These are phyloP conservation scores for Candida ascalaphidarum DNA, from an alignment of 805 yeast species.

Conservation along the genomic window DNA sequence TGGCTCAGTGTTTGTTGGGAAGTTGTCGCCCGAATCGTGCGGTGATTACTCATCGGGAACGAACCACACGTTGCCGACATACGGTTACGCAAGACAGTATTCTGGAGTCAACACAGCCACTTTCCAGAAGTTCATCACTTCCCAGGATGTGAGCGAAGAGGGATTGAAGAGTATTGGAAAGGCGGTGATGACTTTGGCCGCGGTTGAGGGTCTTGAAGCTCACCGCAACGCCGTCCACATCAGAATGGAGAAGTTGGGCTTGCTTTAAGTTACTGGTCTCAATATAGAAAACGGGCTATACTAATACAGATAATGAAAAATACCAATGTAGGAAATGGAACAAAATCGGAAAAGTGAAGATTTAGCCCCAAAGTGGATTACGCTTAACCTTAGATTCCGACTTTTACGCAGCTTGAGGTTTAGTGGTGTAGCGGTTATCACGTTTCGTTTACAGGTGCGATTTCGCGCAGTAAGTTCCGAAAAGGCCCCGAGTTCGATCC, in stretches of 20 bases:
- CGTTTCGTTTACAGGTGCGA: constrained; percentile 35
- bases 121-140: constrained; percentile 89
- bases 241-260: constrained; percentile 77
- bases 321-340: too few relatives aligned
- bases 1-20: constrained; percentile 94
- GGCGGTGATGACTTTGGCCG: constrained; percentile 94
- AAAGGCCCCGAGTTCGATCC: constrained; percentile 39
- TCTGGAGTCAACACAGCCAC: constrained; percentile 96
- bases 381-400: neutral
- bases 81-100: constrained; percentile 96
- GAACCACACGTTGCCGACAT: constrained; percentile 96
- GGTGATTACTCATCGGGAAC: constrained; percentile 99
- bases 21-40: constrained; percentile 93
- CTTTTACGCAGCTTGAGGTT: constrained; percentile 11
- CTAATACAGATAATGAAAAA: too few relatives aligned
- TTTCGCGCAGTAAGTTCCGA: constrained; percentile 25
- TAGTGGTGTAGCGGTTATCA: constrained; percentile 37
- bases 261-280: constrained; percentile 16
- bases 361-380: too few relatives aligned
- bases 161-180: constrained; percentile 88
- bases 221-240: constrained; percentile 96
- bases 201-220: constrained; percentile 93
- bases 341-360: too few relatives aligned
- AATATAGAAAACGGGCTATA: neutral
- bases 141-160: constrained; percentile 80